Conservation (phyloP, 495 filamentous ascomycete species). For the Penicillium fimorum region DNA sequence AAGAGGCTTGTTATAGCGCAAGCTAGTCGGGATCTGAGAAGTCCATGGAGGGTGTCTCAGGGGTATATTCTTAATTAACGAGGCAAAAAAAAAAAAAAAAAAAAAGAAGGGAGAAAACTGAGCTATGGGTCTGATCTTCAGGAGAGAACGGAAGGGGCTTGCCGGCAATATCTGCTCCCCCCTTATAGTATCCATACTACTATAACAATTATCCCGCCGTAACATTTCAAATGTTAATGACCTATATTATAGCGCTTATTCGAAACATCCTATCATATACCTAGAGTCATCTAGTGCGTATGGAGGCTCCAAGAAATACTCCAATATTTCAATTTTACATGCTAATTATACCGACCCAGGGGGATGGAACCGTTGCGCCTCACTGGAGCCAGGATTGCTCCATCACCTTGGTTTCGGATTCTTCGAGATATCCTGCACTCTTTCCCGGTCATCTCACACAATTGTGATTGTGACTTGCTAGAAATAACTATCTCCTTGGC, state of each 20-base stretch:
- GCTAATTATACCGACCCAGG: slow-evolving; percentile 13
- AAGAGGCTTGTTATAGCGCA: neutral
- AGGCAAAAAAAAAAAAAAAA: neutral
- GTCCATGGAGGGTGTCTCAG: neutral
- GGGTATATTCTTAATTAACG: neutral
- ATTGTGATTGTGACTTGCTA: neutral
- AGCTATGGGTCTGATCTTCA: slow-evolving; percentile 23
- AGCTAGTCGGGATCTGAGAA: neutral
- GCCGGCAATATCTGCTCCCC: slow-evolving; percentile 1
- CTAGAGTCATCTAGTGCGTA: neutral
- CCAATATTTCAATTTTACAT: neutral
- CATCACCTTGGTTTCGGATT: neutral
- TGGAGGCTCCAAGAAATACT: neutral
- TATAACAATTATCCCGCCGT: neutral
- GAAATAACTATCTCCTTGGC: neutral
- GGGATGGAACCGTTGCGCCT: slow-evolving; percentile 32
- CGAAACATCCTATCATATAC: neutral
- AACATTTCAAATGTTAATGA: neutral
- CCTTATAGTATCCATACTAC: neutral
- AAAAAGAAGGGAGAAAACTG: neutral
- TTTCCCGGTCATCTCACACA: neutral
- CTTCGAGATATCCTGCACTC: neutral
- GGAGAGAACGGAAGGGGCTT: slow-evolving; percentile 23
- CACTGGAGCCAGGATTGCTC: slow-evolving; percentile 12
- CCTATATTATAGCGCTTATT: neutral